These are phyloP conservation scores for Capronia americana DNA, from an alignment of 2,329 filamentous ascomycete species.

Conservation along the genomic window DNA sequence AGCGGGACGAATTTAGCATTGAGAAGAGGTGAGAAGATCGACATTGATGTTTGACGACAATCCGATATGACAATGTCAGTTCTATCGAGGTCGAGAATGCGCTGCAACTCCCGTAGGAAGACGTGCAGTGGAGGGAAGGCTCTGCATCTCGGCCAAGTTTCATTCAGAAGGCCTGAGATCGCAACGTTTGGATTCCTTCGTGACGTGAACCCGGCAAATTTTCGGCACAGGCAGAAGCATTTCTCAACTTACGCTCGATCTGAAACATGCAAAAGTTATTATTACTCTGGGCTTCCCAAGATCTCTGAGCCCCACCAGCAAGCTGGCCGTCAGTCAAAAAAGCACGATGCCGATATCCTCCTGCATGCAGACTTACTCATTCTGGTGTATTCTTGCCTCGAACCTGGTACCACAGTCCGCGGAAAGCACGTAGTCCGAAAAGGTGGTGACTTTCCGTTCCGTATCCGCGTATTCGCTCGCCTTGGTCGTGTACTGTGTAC, in stretches of 20 bases:
- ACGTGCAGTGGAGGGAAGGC: no score
- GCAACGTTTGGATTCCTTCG: background rate
- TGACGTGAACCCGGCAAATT: background rate
- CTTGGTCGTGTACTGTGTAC: background rate
- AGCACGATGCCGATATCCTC: background rate
- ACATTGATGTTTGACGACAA: no score
- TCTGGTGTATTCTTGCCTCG: background rate
- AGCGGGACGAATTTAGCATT: no score
- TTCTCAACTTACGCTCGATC: background rate
- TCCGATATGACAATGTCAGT: no score
- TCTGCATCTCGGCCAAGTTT: background rate
- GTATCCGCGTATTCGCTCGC: background rate
- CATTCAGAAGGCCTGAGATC: background rate
- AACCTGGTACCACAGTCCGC: no score
- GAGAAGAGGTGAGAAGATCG: no score
- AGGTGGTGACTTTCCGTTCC: background rate
- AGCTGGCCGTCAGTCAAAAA: background rate
- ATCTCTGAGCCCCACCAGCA: background rate
- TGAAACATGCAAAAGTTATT: background rate
- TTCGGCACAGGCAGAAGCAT: conserved; percentile 5
- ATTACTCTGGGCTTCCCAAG: no score
- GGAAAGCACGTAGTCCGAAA: background rate
- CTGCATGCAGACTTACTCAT: background rate
- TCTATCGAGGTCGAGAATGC: no score
- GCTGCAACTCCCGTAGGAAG: no score